Evolutionary conservation across 2,329 filamentous ascomycete genomes (phyloP), one percentile per base, ranked within the genome.

Genomic region (Talaromyces pinophilus): DNA sequence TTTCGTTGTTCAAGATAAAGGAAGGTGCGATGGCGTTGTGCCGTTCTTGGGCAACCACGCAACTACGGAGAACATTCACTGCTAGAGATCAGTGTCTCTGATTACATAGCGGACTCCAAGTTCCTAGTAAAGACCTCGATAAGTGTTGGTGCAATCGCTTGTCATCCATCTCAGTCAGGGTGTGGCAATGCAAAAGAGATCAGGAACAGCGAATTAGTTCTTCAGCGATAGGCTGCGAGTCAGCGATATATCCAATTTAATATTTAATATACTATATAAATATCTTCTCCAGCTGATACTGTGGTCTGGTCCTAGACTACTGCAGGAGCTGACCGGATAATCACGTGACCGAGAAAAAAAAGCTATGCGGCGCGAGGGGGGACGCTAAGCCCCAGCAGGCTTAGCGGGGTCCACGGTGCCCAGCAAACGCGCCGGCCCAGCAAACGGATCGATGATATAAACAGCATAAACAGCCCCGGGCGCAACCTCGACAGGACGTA

Each of bases 391-490:
- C 72, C 2, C 1, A 71, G 62, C 0, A 11, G 63, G 70, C 5
- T 71, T 79, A 79, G 77, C 64, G 71, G 59, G 30, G n/a, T 25
- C 42, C 54, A 33, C 54, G 33, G 54, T 57, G 78, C 76, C 77
- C 79, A 78, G 76, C 57, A 60, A 77, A 74, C 77, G 77, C 78
- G 78, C 72, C 74, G 73, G 73, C 70, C 66, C 71, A 75, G 60
- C 50, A 74, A 72, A 44, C 74, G 71, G 71, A 71, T 72, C 77
- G 78, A 80, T 80, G 78, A 80, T 81, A 80, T 80, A 81, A 80
- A 80, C 50, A 54, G 50, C 50, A 80, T 80, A 81, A 80, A 46
- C 78, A 78, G 75, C 74, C 76, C 76, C 19, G 19, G 60, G 76
- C 78, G 77, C 79, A 76, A 80, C 78, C 77, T 80, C 78, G 78